A percentile compares a stretch with the other conserved stretches of the same genome.
Conservation (phyloP, 108 stramenopile species). For the Discostella stelligeroides region DNA sequence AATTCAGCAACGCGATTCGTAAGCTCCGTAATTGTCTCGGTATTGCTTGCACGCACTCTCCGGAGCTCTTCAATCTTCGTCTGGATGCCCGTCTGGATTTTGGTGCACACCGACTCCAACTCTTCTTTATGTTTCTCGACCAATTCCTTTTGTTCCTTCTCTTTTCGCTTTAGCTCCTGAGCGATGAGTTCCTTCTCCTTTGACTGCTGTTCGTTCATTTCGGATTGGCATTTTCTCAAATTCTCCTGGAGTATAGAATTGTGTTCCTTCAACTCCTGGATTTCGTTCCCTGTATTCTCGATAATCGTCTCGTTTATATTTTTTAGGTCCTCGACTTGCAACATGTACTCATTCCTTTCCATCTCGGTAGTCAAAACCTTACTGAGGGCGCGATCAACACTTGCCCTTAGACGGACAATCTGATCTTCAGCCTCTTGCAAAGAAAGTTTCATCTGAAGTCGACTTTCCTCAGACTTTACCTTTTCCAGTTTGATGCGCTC, state of each 20-base stretch:
- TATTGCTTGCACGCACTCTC: not conserved
- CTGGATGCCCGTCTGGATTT: slow-evolving; percentile 10
- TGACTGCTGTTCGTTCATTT: not conserved
- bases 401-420: slow-evolving; percentile 34
- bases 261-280: slow-evolving; percentile 12
- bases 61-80: no score
- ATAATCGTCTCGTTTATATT: slow-evolving; percentile 17
- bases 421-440: slow-evolving; percentile 35
- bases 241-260: slow-evolving; percentile 19
- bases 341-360: slow-evolving; percentile 22
- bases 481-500: slow-evolving; percentile 44
- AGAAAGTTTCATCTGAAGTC: slow-evolving; percentile 25
- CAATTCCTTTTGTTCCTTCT: not conserved
- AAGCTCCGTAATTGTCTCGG: not conserved
- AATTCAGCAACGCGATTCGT: not conserved
- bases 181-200: not conserved
- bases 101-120: not conserved
- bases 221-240: not conserved
- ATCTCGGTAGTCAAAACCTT: slow-evolving; percentile 22
- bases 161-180: slow-evolving; percentile 1
- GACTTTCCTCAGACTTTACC: slow-evolving; percentile 34
- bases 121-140: slow-evolving; percentile 9
- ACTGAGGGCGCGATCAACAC: slow-evolving; percentile 25
- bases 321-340: slow-evolving; percentile 31
- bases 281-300: slow-evolving; percentile 2